Evolutionary conservation across 148 eudicot species (phyloP), one percentile per base, ranked within the genome.

Genomic region (Fallopia convolvulus): DNA sequence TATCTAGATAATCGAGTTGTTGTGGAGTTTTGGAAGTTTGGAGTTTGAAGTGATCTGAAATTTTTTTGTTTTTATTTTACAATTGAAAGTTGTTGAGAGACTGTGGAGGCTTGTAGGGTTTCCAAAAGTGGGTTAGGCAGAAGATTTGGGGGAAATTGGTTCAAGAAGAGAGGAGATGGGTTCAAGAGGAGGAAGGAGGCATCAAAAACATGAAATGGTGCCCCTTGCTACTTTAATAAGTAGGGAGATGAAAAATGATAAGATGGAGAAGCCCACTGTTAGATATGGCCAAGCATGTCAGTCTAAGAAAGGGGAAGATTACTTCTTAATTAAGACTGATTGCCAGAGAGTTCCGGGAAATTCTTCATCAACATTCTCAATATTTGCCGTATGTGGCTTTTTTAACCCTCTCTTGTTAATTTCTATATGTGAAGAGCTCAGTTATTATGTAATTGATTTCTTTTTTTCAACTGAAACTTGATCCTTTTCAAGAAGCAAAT

Each of bases 261-360:
- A 88, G 80, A 87, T 90, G 90, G 95, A 88, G 81, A 93, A 88
- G 80, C 97, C 97, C 18, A 84, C 65, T 20, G 82, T 91, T 75
- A 82, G 82, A 44, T 88, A 81, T 83, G 97, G 97, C 5, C 77
- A 87, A 83, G 89, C 97, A 33, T 93, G 88, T 48, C 89, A 89
- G 80, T 86, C 95, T 52, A 89, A 83, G 83, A 93, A 91, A 86
- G 97, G 96, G 76, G 97, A 93, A 49, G 97, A 93, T 84, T 93
- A 82, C 76, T 82, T 88, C 76, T 77, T 93, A 76, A 83, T 86
- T 2, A 93, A 88, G 79, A 85, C 97, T 0, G 97, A 93, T 87
- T 91, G 95, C 79, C 96, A 88, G 30, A 86, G 92, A 81, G 84
- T 93, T 76, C 86, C 85, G 0, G 97, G 93, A 56, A 87, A 88